A percentile compares a stretch with the other conserved stretches of the same genome.
Conservation (phyloP, 176 grass and related monocot genomes). For the Raddia distichophylla region DNA sequence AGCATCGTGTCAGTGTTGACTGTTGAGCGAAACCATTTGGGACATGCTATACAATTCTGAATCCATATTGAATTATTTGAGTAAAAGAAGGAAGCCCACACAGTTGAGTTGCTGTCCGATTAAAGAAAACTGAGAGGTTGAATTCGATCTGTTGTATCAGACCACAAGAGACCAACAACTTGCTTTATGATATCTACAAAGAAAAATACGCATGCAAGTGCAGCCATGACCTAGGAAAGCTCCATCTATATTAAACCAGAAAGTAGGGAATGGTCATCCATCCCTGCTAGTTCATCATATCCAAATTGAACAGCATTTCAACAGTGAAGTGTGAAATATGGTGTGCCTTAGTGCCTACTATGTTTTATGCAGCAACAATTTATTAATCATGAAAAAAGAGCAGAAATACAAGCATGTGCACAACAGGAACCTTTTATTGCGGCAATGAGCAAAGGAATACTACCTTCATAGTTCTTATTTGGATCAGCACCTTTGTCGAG, state of each 20-base stretch:
- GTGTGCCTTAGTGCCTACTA: no score
- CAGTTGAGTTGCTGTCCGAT: not conserved
- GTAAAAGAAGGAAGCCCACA: not conserved
- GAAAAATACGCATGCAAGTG: not conserved
- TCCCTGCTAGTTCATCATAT: not conserved
- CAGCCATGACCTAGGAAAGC: no score
- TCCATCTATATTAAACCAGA: not conserved
- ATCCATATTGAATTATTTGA: not conserved
- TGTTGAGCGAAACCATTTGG: not conserved
- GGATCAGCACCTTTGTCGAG: slow-evolving; percentile 50
- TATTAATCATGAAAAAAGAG: not conserved
- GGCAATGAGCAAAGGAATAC: slow-evolving; percentile 36
- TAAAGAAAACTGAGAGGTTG: not conserved
- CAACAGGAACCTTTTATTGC: slow-evolving; percentile 17
- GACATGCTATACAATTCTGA: not conserved
- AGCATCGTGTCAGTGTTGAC: not conserved
- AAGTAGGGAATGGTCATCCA: not conserved
- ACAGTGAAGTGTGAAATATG: not conserved
- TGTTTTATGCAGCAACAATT: no score
- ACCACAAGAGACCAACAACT: not conserved
- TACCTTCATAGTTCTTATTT: slow-evolving; percentile 17
- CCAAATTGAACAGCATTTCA: not conserved
- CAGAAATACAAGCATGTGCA: not conserved
- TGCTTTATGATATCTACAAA: not conserved
- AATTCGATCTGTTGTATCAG: not conserved